Evolutionary conservation across 352 stramenopile species (phyloP).

Genomic region (Globisporangium cederbergense): DNA sequence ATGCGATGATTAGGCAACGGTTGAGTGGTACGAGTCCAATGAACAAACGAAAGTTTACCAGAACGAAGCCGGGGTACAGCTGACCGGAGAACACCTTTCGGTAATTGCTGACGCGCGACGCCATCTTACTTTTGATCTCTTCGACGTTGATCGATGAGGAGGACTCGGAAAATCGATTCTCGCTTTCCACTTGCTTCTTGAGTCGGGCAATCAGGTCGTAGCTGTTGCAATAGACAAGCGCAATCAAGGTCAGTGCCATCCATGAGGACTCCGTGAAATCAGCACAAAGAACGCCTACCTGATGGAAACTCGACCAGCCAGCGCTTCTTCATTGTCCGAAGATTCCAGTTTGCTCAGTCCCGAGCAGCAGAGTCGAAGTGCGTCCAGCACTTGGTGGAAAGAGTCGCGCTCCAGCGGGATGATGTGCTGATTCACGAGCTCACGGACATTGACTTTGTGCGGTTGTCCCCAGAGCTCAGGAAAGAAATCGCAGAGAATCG

Average conservation of each 20-base stretch:
- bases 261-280: neutral
- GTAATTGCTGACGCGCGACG: conserved; percentile 33
- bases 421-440: conserved; percentile 29
- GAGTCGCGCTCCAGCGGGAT: conserved; percentile 44
- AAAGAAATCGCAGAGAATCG: conserved; percentile 45
- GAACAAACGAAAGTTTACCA: conserved; percentile 22
- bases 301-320: conserved; percentile 25
- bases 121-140: conserved; percentile 45
- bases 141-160: conserved; percentile 15
- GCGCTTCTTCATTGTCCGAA: conserved; percentile 8
- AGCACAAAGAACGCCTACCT: conserved; percentile 21
- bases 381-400: conserved; percentile 56
- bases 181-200: conserved; percentile 43
- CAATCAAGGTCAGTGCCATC: conserved; percentile 8
- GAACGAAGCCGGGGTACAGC: conserved; percentile 34
- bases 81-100: conserved; percentile 32
- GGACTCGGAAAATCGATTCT: neutral
- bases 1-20: neutral
- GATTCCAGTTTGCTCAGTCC: conserved; percentile 28
- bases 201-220: conserved; percentile 35
- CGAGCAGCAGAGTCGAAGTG: conserved; percentile 28
- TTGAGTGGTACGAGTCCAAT: neutral
- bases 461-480: conserved; percentile 23
- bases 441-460: neutral
- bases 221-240: conserved; percentile 9